Base-by-base conservation (phyloP, 345 rosid genomes). In the Psidium guajava region DNA sequence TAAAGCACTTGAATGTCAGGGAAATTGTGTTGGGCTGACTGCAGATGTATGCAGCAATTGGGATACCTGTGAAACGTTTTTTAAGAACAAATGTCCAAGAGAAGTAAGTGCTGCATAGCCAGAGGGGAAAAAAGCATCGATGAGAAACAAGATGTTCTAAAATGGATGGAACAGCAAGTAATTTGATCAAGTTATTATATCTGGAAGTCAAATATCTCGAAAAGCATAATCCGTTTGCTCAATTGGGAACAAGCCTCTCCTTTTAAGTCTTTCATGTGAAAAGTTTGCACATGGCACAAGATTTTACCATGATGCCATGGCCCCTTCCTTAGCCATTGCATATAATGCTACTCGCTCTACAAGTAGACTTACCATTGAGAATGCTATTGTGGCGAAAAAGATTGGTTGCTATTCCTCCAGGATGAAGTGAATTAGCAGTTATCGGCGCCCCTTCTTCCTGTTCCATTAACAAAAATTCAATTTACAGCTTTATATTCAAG, bases 371-470 rank as follows among this genome's bases (percentile, higher is more conserved):
- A 94, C 94, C 93, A 15, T 86, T 86, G 53, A 92, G 8, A 83
- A 89, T 32, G 54, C 86, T 84, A 75, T 82, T 82, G 83, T 91
- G 86, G 51, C 93, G 92, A 16, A 89, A 56, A 55, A 92, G 90
- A 83, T 93, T 94, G 80, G 98, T 95, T 56, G 87, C 88, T 52
- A 95, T 90, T 40, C 85, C 89, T 81, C 98, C 98, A 12, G 95
- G 97, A 89, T 95, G 96, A 89, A 95, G 84, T 42, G 96, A 93
- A 53, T 94, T 95, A 24, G 93, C 92, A 50, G 94, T 93, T 73
- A 94, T 86, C 80, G 92, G 87, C 12, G 54, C 93, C 75, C 89
- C 92, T 52, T 93, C 98, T 73, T 91, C 96, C 98, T 93, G 91
- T 73, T 82, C 53, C 28, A 27, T 83, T 16, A 24, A 77, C 83